A percentile compares a stretch with the other conserved stretches of the same genome.
These are phyloP conservation scores for Grosmannia clavigera DNA, from an alignment of 2,329 filamentous ascomycete genomes.

Conservation along the genomic window DNA sequence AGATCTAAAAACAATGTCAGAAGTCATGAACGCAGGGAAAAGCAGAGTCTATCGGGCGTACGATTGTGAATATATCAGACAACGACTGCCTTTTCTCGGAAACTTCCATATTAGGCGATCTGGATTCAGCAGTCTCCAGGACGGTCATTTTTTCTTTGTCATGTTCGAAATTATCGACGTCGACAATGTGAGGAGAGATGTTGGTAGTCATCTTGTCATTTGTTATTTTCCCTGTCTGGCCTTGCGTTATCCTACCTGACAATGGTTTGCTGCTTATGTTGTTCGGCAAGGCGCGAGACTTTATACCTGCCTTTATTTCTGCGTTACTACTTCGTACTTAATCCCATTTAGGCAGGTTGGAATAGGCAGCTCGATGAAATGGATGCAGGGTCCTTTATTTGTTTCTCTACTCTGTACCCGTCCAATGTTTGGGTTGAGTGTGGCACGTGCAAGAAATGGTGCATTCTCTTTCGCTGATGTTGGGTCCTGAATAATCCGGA, in stretches of 20 bases:
- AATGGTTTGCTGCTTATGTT: neutral
- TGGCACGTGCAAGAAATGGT: neutral
- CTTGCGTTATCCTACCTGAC: neutral
- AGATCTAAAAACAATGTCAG: slow-evolving; percentile 2
- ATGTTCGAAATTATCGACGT: neutral
- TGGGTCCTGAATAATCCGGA: neutral
- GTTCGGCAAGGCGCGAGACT: too few species aligned
- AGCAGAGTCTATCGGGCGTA: neutral
- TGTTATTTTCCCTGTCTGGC: neutral
- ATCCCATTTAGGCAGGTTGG: neutral
- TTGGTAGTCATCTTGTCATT: neutral
- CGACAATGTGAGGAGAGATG: too few species aligned
- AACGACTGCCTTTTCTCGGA: slow-evolving; percentile 5
- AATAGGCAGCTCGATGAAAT: too few species aligned
- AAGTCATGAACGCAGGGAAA: neutral
- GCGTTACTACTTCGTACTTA: neutral
- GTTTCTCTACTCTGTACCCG: neutral
- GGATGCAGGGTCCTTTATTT: neutral
- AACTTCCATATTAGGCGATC: neutral
- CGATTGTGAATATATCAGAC: slow-evolving; percentile 8
- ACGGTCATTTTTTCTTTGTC: neutral
- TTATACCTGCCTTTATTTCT: neutral
- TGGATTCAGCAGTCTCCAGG: neutral
- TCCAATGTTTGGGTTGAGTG: too few species aligned
- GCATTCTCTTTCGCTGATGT: neutral